Base-by-base conservation (phyloP, 2,329 filamentous ascomycete genomes). In the Xylaria sp. region DNA sequence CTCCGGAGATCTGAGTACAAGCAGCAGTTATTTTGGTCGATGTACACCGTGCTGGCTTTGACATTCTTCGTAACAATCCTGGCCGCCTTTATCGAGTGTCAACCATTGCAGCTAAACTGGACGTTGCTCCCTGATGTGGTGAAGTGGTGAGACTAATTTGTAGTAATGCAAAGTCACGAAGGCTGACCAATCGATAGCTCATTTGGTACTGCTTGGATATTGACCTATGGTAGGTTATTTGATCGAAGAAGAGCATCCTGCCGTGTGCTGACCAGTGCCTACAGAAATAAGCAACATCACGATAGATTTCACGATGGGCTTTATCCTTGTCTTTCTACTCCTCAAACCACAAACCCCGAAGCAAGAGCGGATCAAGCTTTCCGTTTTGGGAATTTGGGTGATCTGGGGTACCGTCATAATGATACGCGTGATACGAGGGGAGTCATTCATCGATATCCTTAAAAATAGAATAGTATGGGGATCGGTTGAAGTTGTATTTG, bases 81-180 rank as follows among this genome's bases (percentile, higher is more conserved):
- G 11, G 31, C 70, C 33, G 48, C 70, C 11, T 73, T 72, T 46
- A 53, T 73, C 15, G 71, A 73, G 56, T 74, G 73, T 44, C 36
- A 49, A 5, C 53, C 64, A 0, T 6, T 71, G 28, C 62, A 59
- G 23, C 28, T 62, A 5, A 69, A 73, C 49, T 73, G 71, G 72
- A 33, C 36, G 3, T 36, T 66, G 20, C 44, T 67, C 26, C 65
- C 65, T 10, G 38, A 54, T 20, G 42, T 62, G 1, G 17, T 42
- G 2, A 28, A 51, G 53, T 70, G 71, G 64, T 62, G 15, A 62
- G 42, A 23, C 20, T 1, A 4, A 58, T 6, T 17, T 20, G 9
- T 9, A 6, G 3, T 4, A 1, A n/a, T 9, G 5, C 20, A 11
- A 15, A 33, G 15, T 10, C 17, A 40, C 6, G 6, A 36, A 44